phyloP scores from a whole-genome alignment of 495 filamentous ascomycete genomes.

The Penicillium ucsense region DNA sequence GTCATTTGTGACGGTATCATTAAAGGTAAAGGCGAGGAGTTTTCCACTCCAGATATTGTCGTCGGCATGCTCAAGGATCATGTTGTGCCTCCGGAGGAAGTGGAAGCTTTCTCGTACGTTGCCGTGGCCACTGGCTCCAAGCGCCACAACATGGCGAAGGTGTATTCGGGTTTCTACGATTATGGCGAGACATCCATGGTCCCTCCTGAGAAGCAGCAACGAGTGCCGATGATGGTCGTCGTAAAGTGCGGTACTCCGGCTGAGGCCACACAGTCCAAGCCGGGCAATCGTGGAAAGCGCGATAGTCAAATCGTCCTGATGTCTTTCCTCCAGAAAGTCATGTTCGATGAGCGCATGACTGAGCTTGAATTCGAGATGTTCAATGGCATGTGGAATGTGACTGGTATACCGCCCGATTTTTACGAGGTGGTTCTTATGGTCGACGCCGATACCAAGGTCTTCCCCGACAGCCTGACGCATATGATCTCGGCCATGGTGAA shows the following conservation, averaged over 20 bases:
- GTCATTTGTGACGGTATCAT: conserved; percentile 97
- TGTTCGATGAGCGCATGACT: conserved; percentile 99
- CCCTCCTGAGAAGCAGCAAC: conserved; percentile 80
- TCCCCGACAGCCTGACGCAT: conserved; percentile 94
- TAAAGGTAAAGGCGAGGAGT: conserved; percentile 84
- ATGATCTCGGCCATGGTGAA: conserved; percentile 99
- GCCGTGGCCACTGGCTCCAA: conserved; percentile 94
- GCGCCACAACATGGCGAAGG: conserved; percentile 98
- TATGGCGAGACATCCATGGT: conserved; percentile 77
- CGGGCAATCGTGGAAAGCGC: conserved; percentile 94
- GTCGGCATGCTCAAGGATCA: conserved; percentile 93
- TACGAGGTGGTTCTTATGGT: conserved; percentile 98
- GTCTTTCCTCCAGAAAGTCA: conserved; percentile 99
- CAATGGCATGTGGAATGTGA: conserved; percentile 97
- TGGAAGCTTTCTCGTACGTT: conserved; percentile 87
- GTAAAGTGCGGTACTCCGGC: conserved; percentile 94
- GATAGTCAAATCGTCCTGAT: conserved; percentile 98
- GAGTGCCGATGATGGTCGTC: conserved; percentile 97
- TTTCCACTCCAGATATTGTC: conserved; percentile 83
- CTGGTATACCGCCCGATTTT: conserved; percentile 93
- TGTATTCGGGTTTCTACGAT: conserved; percentile 96
- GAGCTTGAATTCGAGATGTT: conserved; percentile 99
- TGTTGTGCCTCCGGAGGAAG: conserved; percentile 65
- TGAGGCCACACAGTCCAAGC: conserved; percentile 70
- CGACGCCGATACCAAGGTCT: conserved; percentile 97